Evolutionary conservation across 306 rosid species (phyloP).

Genomic region (Neltuma alba): DNA sequence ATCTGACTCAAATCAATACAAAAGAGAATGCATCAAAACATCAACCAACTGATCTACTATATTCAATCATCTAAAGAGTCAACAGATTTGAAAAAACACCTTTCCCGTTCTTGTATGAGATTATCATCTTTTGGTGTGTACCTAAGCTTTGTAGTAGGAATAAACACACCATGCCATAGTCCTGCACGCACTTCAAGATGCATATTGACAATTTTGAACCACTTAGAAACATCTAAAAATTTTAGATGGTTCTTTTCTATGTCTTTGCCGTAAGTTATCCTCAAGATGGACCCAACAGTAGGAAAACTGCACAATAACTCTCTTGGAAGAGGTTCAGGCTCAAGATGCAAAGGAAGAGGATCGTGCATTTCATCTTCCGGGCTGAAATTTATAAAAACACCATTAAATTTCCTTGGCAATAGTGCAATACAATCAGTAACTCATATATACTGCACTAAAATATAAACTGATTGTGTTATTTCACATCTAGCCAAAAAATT

Average conservation of each 20-base stretch:
- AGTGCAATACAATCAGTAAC: background rate
- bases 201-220: constrained; percentile 63
- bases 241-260: constrained; percentile 36
- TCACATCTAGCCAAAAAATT: background rate
- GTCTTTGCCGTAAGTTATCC: constrained; percentile 41
- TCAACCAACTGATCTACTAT: background rate
- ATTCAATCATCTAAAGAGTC: constrained; percentile 11
- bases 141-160: constrained; percentile 51
- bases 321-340: constrained; percentile 43
- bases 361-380: background rate
- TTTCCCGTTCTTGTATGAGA: constrained; percentile 51
- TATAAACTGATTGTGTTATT: background rate
- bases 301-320: constrained; percentile 58
- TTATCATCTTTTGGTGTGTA: constrained; percentile 36
- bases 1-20: constrained; percentile 40
- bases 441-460: background rate
- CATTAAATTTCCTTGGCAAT: background rate
- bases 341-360: constrained; percentile 44
- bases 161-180: constrained; percentile 56
- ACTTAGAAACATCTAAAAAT: constrained; percentile 42
- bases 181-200: constrained; percentile 47
- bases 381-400: background rate
- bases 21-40: background rate
- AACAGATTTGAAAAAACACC: constrained; percentile 52
- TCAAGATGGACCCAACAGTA: constrained; percentile 57